Evolutionary conservation across 2,329 filamentous ascomycete species (phyloP).

Genomic region (Elsinoe arachidis): DNA sequence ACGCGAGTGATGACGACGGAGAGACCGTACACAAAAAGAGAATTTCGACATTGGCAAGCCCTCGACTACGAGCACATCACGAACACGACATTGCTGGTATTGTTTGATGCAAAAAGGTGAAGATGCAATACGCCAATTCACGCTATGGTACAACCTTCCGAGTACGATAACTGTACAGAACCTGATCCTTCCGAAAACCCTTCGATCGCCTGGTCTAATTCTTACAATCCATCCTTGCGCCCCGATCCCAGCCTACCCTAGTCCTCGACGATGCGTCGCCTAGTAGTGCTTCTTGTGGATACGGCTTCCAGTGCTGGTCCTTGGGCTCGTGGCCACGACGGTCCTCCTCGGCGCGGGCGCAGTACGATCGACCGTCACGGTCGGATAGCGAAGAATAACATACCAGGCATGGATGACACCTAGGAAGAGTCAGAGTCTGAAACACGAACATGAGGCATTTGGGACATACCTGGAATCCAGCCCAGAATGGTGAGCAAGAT

Average conservation of each 20-base stretch:
- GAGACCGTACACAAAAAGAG: too few species aligned
- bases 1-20: too few species aligned
- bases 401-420: slow-evolving; percentile 16
- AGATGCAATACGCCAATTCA: not conserved
- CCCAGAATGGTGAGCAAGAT: slow-evolving; percentile 13
- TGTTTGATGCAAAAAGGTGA: too few species aligned
- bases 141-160: not conserved
- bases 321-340: slow-evolving; percentile 2
- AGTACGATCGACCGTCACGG: slow-evolving; percentile 3
- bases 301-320: not conserved
- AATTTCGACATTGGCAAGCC: too few species aligned
- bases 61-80: too few species aligned
- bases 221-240: not conserved
- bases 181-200: not conserved
- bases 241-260: not conserved
- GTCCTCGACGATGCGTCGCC: not conserved
- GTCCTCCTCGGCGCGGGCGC: not conserved
- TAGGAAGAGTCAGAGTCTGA: too few species aligned
- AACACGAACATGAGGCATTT: too few species aligned
- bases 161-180: not conserved
- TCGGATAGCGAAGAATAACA: slow-evolving; percentile 13
- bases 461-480: slow-evolving; percentile 10
- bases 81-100: too few species aligned
- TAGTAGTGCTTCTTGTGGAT: slow-evolving; percentile 9
- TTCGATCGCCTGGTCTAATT: not conserved